Conservation (phyloP, 1,284 basidiomycete genomes). For the Vanrija sp. region DNA sequence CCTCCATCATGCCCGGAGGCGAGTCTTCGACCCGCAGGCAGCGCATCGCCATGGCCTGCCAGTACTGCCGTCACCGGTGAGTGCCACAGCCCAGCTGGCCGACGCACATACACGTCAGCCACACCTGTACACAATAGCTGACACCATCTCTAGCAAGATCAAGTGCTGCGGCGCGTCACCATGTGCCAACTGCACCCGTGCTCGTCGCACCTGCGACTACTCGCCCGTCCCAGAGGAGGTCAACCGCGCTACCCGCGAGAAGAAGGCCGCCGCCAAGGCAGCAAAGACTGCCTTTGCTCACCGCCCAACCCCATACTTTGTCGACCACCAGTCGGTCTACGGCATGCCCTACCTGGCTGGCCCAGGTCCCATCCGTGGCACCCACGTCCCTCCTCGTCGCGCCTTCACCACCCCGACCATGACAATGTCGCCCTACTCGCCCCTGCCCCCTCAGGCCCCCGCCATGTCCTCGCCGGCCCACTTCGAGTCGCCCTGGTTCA, state of each 20-base stretch:
- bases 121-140: constrained; percentile 1
- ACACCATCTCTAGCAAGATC: constrained; percentile 39
- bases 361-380: constrained; percentile 20
- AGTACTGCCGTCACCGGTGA: constrained; percentile 46
- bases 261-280: constrained; percentile 44
- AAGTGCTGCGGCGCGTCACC: constrained; percentile 45
- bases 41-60: constrained; percentile 45
- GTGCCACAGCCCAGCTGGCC: constrained; percentile 9
- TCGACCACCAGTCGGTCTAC: constrained; percentile 26
- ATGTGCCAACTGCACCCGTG: constrained; percentile 46
- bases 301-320: constrained; percentile 31
- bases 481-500: constrained; percentile 35
- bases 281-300: constrained; percentile 24
- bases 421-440: constrained; percentile 26
- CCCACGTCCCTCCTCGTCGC: constrained; percentile 30
- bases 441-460: constrained; percentile 26
- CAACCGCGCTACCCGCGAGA: constrained; percentile 44
- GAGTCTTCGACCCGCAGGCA: constrained; percentile 34
- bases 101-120: background rate
- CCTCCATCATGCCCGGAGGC: constrained; percentile 14
- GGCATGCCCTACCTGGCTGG: constrained; percentile 29
- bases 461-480: constrained; percentile 34
- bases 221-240: constrained; percentile 47
- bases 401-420: constrained; percentile 32
- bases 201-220: constrained; percentile 44